Evolutionary conservation across 352 stramenopile genomes (phyloP), one percentile per base, ranked within the genome.

Genomic region (Blastocystis sp.): DNA sequence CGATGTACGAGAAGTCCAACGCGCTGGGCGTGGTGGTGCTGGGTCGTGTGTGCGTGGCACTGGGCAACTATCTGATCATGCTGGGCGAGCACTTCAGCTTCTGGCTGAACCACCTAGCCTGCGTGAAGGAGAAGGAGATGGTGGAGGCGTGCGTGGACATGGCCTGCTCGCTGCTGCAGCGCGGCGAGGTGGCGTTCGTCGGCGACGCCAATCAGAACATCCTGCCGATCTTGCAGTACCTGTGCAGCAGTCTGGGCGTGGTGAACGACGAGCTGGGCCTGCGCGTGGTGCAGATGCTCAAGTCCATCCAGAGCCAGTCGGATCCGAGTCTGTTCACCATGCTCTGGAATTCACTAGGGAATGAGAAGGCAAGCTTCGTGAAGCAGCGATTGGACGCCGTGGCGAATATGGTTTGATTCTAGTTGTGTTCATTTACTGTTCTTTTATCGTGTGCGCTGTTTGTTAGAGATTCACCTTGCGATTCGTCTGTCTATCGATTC

Each of bases 221-320:
- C 19, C 40, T 59, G 57, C 3, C 7, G 6, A 69, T 84, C 48
- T 45, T 84, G 21, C 57, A 84, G 74, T 45, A 69, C 42, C 57
- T 84, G 7, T 84, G 74, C 42, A 17, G 70, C 34, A 69, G 57
- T 48, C 2, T 84, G 19, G 74, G 74, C 6, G n/a, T 62, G 3
- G n/a, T 84, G 38, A 28, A 21, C 2, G 57, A 84, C 34, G 74
- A 54, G 42, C 19, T 69, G 74, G 52, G 54, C n/a, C n/a, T 52
- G 38, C 74, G 57, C 10, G 60, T 69, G 54, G 52, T 84, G 74
- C 28, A 43, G 24, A 66, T 84, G 59, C 34, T 84, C 2, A 84
- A 84, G 28, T 59, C 74, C 10, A 84, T 84, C n/a, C 24, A 84
- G 74, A 57, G 54, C 54, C 74, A 84, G 54, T 68, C 74, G 34